phyloP scores from a whole-genome alignment of 257 asterid species.

The Linaria vulgaris region DNA sequence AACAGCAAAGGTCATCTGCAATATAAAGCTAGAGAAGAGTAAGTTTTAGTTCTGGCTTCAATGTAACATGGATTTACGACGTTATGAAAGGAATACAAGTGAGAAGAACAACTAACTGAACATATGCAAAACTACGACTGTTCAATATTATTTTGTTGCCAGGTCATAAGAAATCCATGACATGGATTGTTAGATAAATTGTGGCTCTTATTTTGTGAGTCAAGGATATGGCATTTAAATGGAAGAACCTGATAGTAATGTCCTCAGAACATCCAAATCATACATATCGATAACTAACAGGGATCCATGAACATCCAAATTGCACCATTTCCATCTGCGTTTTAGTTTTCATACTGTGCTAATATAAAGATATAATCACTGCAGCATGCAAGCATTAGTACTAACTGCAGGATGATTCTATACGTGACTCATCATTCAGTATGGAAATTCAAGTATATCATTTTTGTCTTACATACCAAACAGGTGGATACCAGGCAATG shows the following conservation, averaged over 20 bases:
- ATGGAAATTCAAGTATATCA: neutral
- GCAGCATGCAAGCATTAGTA: neutral
- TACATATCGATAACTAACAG: neutral
- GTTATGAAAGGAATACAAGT: constrained; percentile 9
- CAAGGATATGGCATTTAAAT: too few relatives aligned
- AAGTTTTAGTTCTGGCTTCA: neutral
- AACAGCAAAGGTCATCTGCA: neutral
- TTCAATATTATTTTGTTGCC: neutral
- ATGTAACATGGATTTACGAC: neutral
- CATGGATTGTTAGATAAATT: neutral
- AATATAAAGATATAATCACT: too few relatives aligned
- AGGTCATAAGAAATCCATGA: constrained; percentile 6
- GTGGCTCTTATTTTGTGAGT: neutral
- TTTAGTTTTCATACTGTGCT: too few relatives aligned
- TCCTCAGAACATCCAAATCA: neutral
- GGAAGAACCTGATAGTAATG: neutral
- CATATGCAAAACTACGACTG: constrained; percentile 6
- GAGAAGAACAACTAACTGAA: constrained; percentile 2
- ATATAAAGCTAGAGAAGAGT: neutral
- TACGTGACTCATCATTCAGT: neutral
- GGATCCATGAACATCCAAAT: constrained; percentile 7
- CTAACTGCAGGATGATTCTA: neutral
- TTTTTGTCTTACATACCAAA: neutral
- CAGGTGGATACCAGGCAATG: neutral
- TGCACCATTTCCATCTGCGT: too few relatives aligned